Percentiles rank a stretch among this genome's conserved stretches.
Conservation (phyloP, 352 stramenopile genomes). For the Pythium myriotylum region DNA sequence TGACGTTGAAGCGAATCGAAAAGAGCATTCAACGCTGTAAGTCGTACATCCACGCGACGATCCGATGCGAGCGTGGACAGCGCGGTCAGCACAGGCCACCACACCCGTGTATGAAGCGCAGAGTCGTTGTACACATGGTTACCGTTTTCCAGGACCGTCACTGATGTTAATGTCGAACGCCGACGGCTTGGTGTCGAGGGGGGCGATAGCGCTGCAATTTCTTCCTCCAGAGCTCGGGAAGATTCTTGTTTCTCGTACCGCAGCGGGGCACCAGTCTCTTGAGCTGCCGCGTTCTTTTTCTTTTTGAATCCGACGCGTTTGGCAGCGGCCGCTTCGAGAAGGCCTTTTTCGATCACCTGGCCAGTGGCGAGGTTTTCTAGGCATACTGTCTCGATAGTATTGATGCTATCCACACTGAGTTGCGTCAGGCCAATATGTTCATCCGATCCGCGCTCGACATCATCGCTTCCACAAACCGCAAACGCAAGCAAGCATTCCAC, state of each 20-base stretch:
- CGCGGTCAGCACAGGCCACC: constrained; percentile 97
- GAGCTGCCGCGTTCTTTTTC: constrained; percentile 33
- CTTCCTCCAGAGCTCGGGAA: constrained; percentile 54
- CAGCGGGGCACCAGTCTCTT: constrained; percentile 25
- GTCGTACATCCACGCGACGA: constrained; percentile 85
- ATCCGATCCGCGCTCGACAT: constrained; percentile 51
- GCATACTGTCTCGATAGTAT: constrained; percentile 63
- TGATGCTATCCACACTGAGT: constrained; percentile 72
- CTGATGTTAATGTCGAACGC: constrained; percentile 33
- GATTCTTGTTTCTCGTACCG: constrained; percentile 76
- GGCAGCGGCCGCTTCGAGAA: constrained; percentile 35
- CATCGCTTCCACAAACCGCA: constrained; percentile 71
- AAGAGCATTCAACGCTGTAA: constrained; percentile 70
- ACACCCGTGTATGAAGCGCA: constrained; percentile 68
- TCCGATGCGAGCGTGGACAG: constrained; percentile 94
- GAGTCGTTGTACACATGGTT: constrained; percentile 69
- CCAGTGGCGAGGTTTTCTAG: constrained; percentile 73
- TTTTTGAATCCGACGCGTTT: constrained; percentile 67
- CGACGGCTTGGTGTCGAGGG: constrained; percentile 34
- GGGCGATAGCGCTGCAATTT: constrained; percentile 54
- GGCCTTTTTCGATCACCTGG: constrained; percentile 73
- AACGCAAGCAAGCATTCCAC: constrained; percentile 84
- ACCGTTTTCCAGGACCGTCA: constrained; percentile 2
- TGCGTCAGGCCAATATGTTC: constrained; percentile 65
- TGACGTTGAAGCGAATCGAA: constrained; percentile 75